Conservation (phyloP, 2,329 filamentous ascomycete species). For the Curvularia sp. region DNA sequence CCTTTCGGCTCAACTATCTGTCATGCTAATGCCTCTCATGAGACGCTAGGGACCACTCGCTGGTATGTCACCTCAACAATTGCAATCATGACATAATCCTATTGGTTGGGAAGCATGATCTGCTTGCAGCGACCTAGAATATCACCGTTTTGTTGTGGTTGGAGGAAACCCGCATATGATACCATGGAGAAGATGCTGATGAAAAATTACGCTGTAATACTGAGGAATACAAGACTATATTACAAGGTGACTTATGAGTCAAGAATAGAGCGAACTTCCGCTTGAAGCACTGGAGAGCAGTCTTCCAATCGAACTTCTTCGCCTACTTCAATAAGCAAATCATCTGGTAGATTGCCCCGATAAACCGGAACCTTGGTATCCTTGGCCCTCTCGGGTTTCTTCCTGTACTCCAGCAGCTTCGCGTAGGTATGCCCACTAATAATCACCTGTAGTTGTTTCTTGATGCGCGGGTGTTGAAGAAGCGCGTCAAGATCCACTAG, state of each 20-base stretch:
- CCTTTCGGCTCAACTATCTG: not conserved
- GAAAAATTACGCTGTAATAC: not conserved
- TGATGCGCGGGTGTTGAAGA: not conserved
- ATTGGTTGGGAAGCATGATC: too few relatives aligned
- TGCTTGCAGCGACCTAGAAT: not conserved
- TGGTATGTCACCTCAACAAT: not conserved
- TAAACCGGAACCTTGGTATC: not conserved
- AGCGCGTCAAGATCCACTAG: slow-evolving; percentile 4
- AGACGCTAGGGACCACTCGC: not conserved
- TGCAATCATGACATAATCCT: not conserved
- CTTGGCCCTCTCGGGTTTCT: not conserved
- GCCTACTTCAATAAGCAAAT: not conserved
- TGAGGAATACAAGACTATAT: not conserved
- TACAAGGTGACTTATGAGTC: not conserved
- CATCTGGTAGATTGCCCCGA: not conserved
- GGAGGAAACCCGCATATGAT: not conserved
- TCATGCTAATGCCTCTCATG: not conserved
- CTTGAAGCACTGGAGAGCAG: slow-evolving; percentile 3
- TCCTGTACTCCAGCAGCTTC: not conserved
- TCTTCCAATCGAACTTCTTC: not conserved
- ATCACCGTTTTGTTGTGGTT: not conserved
- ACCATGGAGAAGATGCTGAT: not conserved
- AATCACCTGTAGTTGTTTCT: not conserved
- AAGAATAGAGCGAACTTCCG: not conserved
- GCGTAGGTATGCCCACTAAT: not conserved